Conservation (phyloP, 2,329 filamentous ascomycete genomes). For the Penicillium sp. region DNA sequence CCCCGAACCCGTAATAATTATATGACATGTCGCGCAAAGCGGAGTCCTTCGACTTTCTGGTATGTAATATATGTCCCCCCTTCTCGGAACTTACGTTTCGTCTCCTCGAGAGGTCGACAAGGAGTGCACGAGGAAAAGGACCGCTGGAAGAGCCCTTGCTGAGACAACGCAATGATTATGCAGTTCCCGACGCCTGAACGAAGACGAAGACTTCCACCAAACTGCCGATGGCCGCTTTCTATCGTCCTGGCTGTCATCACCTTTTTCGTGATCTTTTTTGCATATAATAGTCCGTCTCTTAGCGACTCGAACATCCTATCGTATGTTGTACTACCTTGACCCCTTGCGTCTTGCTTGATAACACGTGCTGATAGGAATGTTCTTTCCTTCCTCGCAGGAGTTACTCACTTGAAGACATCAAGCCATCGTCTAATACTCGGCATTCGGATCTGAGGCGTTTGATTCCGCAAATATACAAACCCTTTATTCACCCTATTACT, state of each 20-base stretch:
- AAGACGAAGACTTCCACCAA: conserved; percentile 10
- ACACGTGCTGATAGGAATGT: background rate
- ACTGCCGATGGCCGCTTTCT: conserved; percentile 11
- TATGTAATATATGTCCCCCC: background rate
- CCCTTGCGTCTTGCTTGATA: background rate
- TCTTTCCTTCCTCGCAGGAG: conserved; percentile 1
- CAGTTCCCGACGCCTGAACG: conserved; percentile 12
- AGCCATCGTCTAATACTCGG: background rate
- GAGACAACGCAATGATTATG: background rate
- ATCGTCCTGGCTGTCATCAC: conserved; percentile 3
- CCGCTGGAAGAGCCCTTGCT: background rate
- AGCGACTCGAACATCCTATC: conserved; percentile 7
- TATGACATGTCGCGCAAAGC: conserved; percentile 10
- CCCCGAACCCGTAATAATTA: background rate
- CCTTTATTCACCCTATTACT: conserved; percentile 11
- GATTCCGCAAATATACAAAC: conserved; percentile 12
- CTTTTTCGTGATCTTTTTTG: conserved; percentile 8
- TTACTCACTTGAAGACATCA: conserved; percentile 8
- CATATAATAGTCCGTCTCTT: conserved; percentile 8
- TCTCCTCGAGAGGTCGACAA: background rate
- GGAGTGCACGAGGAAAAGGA: background rate
- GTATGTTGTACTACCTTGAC: conserved; percentile 1
- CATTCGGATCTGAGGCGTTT: conserved; percentile 8
- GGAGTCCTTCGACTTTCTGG: conserved; percentile 10
- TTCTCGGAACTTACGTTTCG: background rate